A percentile compares a stretch with the other conserved stretches of the same genome.
These are phyloP conservation scores for Fusarium pseudoanthophilum DNA, from an alignment of 2,329 filamentous ascomycete genomes.

Conservation along the genomic window DNA sequence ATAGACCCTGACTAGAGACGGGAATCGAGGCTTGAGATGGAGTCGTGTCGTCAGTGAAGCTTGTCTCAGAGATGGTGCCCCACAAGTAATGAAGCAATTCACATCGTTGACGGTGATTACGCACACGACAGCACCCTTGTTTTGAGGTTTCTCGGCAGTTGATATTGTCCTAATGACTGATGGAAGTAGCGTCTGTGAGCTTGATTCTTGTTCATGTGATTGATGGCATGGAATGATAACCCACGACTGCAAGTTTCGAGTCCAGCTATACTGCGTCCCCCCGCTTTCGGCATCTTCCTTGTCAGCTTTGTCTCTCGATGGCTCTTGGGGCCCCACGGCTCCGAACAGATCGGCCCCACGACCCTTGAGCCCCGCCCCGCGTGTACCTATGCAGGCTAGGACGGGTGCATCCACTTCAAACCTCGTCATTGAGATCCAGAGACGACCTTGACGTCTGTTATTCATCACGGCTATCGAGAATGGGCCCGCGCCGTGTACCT, in stretches of 20 bases:
- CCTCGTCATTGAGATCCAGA: slow-evolving; percentile 35
- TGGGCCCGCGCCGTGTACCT: neutral
- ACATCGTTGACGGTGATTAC: slow-evolving; percentile 25
- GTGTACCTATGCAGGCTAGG: neutral
- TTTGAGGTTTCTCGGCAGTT: slow-evolving; percentile 14
- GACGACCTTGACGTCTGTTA: slow-evolving; percentile 16
- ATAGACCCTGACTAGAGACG: slow-evolving; percentile 34
- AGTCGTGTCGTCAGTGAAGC: slow-evolving; percentile 36
- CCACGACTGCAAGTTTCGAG: neutral
- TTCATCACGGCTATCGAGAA: slow-evolving; percentile 1
- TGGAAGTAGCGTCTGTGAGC: neutral
- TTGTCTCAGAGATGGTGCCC: slow-evolving; percentile 20
- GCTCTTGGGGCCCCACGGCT: slow-evolving; percentile 4
- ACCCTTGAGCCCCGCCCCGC: slow-evolving; percentile 29
- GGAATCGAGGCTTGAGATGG: slow-evolving; percentile 31
- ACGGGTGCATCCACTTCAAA: slow-evolving; percentile 25
- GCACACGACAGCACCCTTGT: slow-evolving; percentile 30
- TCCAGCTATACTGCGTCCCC: neutral
- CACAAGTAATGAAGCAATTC: slow-evolving; percentile 22
- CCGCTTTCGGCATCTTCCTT: slow-evolving; percentile 38
- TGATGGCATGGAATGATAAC: neutral
- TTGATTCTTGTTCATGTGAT: slow-evolving; percentile 5
- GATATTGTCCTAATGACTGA: neutral
- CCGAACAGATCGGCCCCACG: slow-evolving; percentile 33
- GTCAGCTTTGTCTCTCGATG: neutral